Evolutionary conservation across 148 eudicot species (phyloP), one percentile per base, ranked within the genome.

Genomic region (Diospyros lotus): DNA sequence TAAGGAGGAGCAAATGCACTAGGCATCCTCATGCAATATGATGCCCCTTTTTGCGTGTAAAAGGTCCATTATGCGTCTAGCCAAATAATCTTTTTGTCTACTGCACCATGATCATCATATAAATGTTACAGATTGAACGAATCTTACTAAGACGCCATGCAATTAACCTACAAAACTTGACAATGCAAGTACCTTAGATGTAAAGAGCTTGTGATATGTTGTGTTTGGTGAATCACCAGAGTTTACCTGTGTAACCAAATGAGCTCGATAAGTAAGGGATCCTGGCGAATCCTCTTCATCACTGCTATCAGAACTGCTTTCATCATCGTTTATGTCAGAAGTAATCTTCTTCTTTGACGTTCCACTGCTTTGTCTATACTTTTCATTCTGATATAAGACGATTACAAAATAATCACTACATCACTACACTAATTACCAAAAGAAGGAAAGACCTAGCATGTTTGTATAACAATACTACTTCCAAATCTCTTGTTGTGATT

Each of bases 281-380:
- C 91, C 56, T 39, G 87, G 85, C 7, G 97, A 87, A 70, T 89
- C 88, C 64, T 92, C 98, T 48, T 90, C 98, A 66, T 88, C 85
- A 68, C 93, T 85, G 75, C 87, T 85, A 69, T 92, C 96, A 40
- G 96, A 90, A 73, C 86, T 85, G 75, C 88, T 87, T 74, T 88
- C 94, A 66, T 87, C 93, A 41, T 83, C 92, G 72, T 72, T 76
- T 41, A 78, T 58, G 72, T 82, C 82, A 0, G 87, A 82, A 80
- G 75, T 73, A 12, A 82, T 83, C 66, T 90, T 89, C 84, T 94
- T 90, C 81, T 82, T 94, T 58, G 93, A 87, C 63, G 92, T 80
- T 66, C 90, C 97, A 58, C 72, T 84, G 71, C 75, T 87, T 73
- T 67, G 82, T 61, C 62, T 79, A 61, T 80, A 15, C 82, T 90